phyloP scores from a whole-genome alignment of 371 early-diverging fungal genomes.

The Syncephalastrum racemosum region DNA sequence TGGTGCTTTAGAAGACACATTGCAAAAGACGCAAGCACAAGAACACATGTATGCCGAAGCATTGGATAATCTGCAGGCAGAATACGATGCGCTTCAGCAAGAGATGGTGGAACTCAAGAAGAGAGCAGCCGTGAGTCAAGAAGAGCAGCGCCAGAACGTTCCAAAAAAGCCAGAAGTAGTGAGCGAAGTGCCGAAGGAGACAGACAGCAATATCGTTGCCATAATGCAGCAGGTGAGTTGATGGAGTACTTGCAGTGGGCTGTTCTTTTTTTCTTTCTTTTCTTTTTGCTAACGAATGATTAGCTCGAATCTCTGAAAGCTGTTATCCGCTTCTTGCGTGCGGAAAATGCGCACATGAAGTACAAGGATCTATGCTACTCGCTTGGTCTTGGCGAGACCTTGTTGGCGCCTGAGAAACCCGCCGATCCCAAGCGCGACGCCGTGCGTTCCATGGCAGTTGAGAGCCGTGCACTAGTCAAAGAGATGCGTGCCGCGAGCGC shows the following conservation, averaged over 20 bases:
- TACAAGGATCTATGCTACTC: slow-evolving; percentile 35
- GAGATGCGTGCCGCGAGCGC: slow-evolving; percentile 51
- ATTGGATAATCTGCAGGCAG: slow-evolving; percentile 70
- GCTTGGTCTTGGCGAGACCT: background rate
- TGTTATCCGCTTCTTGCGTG: slow-evolving; percentile 73
- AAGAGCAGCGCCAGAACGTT: slow-evolving; percentile 39
- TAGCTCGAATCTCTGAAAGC: slow-evolving; percentile 69
- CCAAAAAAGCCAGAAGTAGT: slow-evolving; percentile 23
- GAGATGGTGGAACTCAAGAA: slow-evolving; percentile 67
- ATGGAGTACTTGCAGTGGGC: background rate
- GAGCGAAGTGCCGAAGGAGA: slow-evolving; percentile 22
- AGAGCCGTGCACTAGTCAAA: slow-evolving; percentile 32
- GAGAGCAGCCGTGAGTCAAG: slow-evolving; percentile 34
- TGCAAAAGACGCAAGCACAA: slow-evolving; percentile 60
- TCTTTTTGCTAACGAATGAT: background rate
- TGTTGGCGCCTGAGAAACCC: slow-evolving; percentile 8
- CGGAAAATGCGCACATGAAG: slow-evolving; percentile 82
- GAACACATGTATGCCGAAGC: slow-evolving; percentile 72
- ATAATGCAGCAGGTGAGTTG: slow-evolving; percentile 8
- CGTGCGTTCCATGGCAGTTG: slow-evolving; percentile 31
- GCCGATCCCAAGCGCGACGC: slow-evolving; percentile 21
- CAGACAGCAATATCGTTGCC: slow-evolving; percentile 3
- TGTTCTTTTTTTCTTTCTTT: background rate
- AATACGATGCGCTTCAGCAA: slow-evolving; percentile 66
- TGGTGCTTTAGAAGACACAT: slow-evolving; percentile 57